These are phyloP conservation scores for Aaosphaeria pasadenensis DNA, from an alignment of 2,329 filamentous ascomycete species.

Conservation along the genomic window DNA sequence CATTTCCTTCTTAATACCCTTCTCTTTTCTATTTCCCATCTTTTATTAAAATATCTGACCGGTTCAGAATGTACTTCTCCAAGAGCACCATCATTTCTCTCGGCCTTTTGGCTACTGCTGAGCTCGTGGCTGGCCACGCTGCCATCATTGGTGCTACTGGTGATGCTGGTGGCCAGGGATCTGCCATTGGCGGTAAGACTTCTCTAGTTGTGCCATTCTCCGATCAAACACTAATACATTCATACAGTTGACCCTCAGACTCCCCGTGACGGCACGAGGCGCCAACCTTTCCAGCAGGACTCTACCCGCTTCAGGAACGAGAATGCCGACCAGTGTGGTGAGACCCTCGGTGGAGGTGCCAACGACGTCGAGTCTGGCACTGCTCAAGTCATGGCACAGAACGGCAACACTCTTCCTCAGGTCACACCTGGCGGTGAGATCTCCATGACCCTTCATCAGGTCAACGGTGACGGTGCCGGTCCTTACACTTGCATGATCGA, in stretches of 20 bases:
- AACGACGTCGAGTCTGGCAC: constrained; percentile 60
- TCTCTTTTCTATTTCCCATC: constrained; percentile 11
- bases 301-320: constrained; percentile 60
- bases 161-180: constrained; percentile 53
- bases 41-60: constrained; percentile 16
- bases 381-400: constrained; percentile 56
- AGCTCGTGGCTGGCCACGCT: constrained; percentile 59
- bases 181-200: constrained; percentile 47
- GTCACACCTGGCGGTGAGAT: constrained; percentile 56
- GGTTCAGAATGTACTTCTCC: constrained; percentile 44
- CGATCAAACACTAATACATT: constrained; percentile 1
- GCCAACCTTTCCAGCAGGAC: constrained; percentile 63
- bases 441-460: constrained; percentile 64
- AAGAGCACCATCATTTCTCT: constrained; percentile 40
- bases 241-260: constrained; percentile 50
- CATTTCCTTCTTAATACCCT: constrained; percentile 24
- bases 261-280: constrained; percentile 59
- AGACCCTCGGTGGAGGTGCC: constrained; percentile 55
- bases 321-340: constrained; percentile 53
- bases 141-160: constrained; percentile 59
- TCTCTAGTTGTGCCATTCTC: constrained; percentile 4
- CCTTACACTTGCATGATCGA: constrained; percentile 66
- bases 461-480: constrained; percentile 65
- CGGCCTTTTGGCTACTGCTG: constrained; percentile 52
- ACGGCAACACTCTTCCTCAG: constrained; percentile 57